Evolutionary conservation across 2,329 filamentous ascomycete species (phyloP).

Genomic region (Fusarium tupiense): DNA sequence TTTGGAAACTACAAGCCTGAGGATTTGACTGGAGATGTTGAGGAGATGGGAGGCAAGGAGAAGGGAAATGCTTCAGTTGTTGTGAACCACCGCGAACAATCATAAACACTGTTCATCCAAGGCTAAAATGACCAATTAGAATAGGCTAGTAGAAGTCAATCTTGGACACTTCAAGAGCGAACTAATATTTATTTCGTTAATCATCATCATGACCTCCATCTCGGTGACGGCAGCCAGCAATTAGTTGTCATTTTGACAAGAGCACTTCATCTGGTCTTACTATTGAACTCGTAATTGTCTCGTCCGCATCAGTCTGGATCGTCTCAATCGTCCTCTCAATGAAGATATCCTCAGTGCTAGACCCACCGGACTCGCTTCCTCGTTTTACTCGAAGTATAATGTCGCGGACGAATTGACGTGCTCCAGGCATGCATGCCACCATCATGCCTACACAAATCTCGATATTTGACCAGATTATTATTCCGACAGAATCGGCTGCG

Average conservation of each 20-base stretch:
- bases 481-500: background rate
- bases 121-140: background rate
- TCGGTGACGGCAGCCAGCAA: background rate
- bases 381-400: background rate
- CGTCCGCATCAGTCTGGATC: background rate
- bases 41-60: background rate
- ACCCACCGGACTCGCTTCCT: rapidly evolving
- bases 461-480: background rate
- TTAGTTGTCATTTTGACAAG: background rate
- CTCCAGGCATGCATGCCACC: conserved; percentile 16
- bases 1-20: conserved; percentile 28
- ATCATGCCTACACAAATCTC: conserved; percentile 10
- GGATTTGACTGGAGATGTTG: conserved; percentile 1
- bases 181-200: background rate
- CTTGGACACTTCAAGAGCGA: rapidly evolving
- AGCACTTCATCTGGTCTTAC: background rate
- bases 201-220: background rate
- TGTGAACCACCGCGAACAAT: background rate
- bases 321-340: background rate
- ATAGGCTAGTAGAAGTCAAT: rapidly evolving
- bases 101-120: background rate
- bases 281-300: background rate
- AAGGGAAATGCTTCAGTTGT: background rate
- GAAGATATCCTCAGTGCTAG: background rate
- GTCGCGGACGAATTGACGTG: background rate